Percentiles rank a stretch among this genome's conserved stretches.
Conservation (phyloP, 805 yeast species). For the Komagataella populi region DNA sequence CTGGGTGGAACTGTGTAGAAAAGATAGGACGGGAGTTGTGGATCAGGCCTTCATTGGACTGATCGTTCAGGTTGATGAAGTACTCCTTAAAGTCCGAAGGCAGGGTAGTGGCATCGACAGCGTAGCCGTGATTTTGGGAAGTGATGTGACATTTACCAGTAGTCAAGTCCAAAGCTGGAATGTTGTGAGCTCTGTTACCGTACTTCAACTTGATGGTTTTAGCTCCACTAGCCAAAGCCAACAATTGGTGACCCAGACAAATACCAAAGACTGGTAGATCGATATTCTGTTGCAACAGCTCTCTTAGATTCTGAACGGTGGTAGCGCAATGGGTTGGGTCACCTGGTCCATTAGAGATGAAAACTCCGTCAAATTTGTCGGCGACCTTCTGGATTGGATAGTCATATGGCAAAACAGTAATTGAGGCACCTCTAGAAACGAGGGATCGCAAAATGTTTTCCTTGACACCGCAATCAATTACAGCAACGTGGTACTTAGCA, state of each 20-base stretch:
- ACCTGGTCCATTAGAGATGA: conserved; percentile 94
- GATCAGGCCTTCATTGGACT: conserved; percentile 95
- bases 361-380: conserved; percentile 85
- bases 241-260: conserved; percentile 93
- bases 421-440: conserved; percentile 88
- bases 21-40: conserved; percentile 81
- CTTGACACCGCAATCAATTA: conserved; percentile 96
- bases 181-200: conserved; percentile 98
- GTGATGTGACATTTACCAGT: conserved; percentile 96
- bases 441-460: conserved; percentile 92
- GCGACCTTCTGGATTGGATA: conserved; percentile 89
- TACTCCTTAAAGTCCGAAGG: conserved; percentile 71
- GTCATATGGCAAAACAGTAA: conserved; percentile 94
- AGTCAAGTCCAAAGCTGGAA: conserved; percentile 82
- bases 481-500: conserved; percentile 67
- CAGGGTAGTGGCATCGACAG: conserved; percentile 75
- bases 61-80: conserved; percentile 87
- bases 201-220: conserved; percentile 85
- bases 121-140: conserved; percentile 97
- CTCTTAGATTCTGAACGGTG: conserved; percentile 63
- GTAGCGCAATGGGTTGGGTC: conserved; percentile 85
- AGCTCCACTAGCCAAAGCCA: conserved; percentile 93
- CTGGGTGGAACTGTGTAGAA: conserved; percentile 98
- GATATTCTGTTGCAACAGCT: conserved; percentile 47
- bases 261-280: conserved; percentile 92